Evolutionary conservation across 2,329 filamentous ascomycete genomes (phyloP), one percentile per base, ranked within the genome.

Genomic region (Nemania abortiva): DNA sequence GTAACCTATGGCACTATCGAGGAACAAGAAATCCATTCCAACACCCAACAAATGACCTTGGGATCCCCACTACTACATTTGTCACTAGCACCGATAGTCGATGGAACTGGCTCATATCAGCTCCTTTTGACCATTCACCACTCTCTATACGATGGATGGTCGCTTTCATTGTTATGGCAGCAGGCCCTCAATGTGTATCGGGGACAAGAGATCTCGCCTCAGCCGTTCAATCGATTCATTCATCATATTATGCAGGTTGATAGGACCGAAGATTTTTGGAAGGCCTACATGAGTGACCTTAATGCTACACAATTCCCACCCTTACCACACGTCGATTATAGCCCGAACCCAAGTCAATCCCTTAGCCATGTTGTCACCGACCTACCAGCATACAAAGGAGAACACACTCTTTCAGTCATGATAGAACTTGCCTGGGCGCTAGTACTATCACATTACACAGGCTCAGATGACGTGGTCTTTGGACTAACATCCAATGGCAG

Each of bases 81-180:
- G 6, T 68, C 66, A 0, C n/a, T 65, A 1, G 61, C 61, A 18
- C 61, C 66, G 10, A 3, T 54, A 29, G 42, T 11, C 2, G 29
- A 42, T 27, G 27, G 37, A 29, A 55, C n/a, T 29, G 55, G 42
- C 1, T 15, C 10, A 11, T 31, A 62, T n/a, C 27, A n/a, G 7
- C 61, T 70, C 55, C 18, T 61, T 22, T 31, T 57, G 37, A 68
- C 56, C 2, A 61, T 68, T 6, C 68, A 70, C 45, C 68, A 70
- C 27, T 57, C 61, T 2, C 20, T 70, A 13, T 67, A 68, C 29
- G 68, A 70, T 47, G 68, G 68, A 22, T 58, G 53, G 31, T 62
- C 64, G 2, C 9, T 68, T 7, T 15, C 27, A 1, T 42, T 64
- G n/a, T 15, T 67, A 20, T 67, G 50, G 59, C 7, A 64, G 1